phyloP scores from a whole-genome alignment of 371 early-diverging fungal genomes.

The Syncephalastrum monosporum region DNA sequence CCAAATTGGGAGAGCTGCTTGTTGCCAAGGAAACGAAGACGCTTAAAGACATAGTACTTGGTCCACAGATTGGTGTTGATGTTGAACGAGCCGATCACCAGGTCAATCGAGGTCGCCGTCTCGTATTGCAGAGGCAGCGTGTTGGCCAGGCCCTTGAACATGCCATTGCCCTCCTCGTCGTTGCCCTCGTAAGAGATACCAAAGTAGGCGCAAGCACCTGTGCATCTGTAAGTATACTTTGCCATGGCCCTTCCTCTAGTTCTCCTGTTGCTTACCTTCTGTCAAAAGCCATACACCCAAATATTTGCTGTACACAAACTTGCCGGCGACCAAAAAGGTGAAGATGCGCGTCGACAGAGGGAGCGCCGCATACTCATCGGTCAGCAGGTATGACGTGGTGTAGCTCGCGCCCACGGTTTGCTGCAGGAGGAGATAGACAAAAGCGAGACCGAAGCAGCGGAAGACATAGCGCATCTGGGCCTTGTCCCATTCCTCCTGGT shows the following conservation, averaged over 20 bases:
- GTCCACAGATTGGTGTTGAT: slow-evolving; percentile 77
- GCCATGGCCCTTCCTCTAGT: background rate
- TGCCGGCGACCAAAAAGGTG: slow-evolving; percentile 53
- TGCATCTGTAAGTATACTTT: background rate
- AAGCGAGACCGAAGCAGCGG: slow-evolving; percentile 45
- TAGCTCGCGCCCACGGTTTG: slow-evolving; percentile 51
- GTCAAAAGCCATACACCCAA: slow-evolving; percentile 70
- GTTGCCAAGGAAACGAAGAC: slow-evolving; percentile 64
- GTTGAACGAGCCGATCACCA: slow-evolving; percentile 66
- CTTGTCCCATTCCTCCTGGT: slow-evolving; percentile 40
- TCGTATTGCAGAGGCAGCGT: slow-evolving; percentile 47
- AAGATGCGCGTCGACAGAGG: slow-evolving; percentile 38
- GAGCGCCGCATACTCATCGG: slow-evolving; percentile 47
- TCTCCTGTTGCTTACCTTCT: slow-evolving; percentile 46
- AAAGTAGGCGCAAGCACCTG: slow-evolving; percentile 57
- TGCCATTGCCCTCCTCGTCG: slow-evolving; percentile 43
- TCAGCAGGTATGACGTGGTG: slow-evolving; percentile 49
- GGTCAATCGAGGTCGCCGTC: slow-evolving; percentile 57
- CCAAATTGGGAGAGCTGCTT: slow-evolving; percentile 61
- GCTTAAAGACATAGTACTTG: slow-evolving; percentile 73
- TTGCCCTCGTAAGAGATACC: slow-evolving; percentile 68
- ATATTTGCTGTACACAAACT: slow-evolving; percentile 65
- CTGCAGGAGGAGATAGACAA: slow-evolving; percentile 52
- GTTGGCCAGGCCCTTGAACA: slow-evolving; percentile 65
- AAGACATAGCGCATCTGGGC: slow-evolving; percentile 42